A percentile compares a stretch with the other conserved stretches of the same genome.
phyloP scores from a whole-genome alignment of 2,329 filamentous ascomycete genomes.

The Paecilomyces dactylethromorphus region DNA sequence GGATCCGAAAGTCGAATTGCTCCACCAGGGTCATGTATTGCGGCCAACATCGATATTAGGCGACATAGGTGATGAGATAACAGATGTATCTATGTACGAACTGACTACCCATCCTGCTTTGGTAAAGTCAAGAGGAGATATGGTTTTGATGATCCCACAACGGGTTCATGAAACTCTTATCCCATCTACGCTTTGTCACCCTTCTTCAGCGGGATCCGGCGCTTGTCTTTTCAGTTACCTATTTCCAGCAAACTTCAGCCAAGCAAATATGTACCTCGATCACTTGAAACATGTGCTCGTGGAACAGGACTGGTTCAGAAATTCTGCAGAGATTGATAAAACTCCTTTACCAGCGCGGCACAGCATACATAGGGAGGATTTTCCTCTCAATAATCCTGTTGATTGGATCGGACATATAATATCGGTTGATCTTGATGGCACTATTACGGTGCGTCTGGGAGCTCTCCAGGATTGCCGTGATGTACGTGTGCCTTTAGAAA shows the following conservation, averaged over 20 bases:
- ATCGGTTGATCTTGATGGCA: slow-evolving; percentile 48
- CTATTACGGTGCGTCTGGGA: slow-evolving; percentile 48
- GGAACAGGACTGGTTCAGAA: slow-evolving; percentile 14
- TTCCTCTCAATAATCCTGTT: slow-evolving; percentile 6
- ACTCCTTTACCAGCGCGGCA: slow-evolving; percentile 11
- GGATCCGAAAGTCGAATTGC: slow-evolving; percentile 29
- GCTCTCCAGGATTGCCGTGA: slow-evolving; percentile 44
- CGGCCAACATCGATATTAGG: slow-evolving; percentile 40
- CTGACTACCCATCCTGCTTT: slow-evolving; percentile 45
- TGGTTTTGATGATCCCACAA: slow-evolving; percentile 43
- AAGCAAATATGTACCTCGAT: slow-evolving; percentile 10
- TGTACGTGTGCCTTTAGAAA: slow-evolving; percentile 43
- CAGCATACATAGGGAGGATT: slow-evolving; percentile 11
- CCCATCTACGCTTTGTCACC: background rate
- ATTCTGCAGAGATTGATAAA: slow-evolving; percentile 8
- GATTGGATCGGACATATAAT: slow-evolving; percentile 55
- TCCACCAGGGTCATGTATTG: slow-evolving; percentile 25
- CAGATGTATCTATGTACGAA: slow-evolving; percentile 55
- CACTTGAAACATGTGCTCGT: slow-evolving; percentile 11
- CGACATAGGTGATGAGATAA: slow-evolving; percentile 30
- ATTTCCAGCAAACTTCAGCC: slow-evolving; percentile 6
- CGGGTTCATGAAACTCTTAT: slow-evolving; percentile 10
- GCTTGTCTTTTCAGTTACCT: slow-evolving; percentile 11
- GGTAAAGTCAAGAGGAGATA: slow-evolving; percentile 45
- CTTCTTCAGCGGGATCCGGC: slow-evolving; percentile 2